These are phyloP conservation scores for Dothiorella sarmentorum DNA, from an alignment of 2,329 filamentous ascomycete genomes.

Conservation along the genomic window DNA sequence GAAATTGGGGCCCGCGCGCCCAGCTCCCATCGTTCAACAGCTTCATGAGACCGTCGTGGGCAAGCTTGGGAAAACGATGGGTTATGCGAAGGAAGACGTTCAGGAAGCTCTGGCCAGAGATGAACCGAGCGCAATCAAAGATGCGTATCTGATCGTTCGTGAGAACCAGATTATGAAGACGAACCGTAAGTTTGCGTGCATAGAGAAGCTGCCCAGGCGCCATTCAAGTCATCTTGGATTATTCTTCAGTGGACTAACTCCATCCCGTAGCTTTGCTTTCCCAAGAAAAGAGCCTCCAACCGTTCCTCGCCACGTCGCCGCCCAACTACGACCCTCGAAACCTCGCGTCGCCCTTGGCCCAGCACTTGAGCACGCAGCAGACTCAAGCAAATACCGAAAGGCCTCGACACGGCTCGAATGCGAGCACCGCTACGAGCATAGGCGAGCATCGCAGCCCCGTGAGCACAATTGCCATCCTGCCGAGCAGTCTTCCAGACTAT, in stretches of 20 bases:
- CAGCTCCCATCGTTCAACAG: conserved; percentile 77
- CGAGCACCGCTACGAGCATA: conserved; percentile 35
- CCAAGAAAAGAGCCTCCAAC: conserved; percentile 48
- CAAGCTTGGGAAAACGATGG: conserved; percentile 97
- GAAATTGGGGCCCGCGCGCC: conserved; percentile 69
- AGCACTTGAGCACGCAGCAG: conserved; percentile 31
- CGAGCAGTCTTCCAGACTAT: conserved; percentile 84
- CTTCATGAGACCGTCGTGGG: conserved; percentile 89
- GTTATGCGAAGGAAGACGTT: conserved; percentile 91
- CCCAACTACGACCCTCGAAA: conserved; percentile 47
- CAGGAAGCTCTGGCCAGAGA: conserved; percentile 88
- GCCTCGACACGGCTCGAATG: conserved; percentile 44
- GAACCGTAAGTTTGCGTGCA: conserved; percentile 66
- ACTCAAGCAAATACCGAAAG: conserved; percentile 35
- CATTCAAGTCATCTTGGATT: background rate
- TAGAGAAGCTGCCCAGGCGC: background rate
- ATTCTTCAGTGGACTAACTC: conserved; percentile 1
- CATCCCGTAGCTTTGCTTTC: conserved; percentile 50
- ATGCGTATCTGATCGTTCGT: conserved; percentile 95
- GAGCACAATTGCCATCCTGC: conserved; percentile 87
- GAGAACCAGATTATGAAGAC: conserved; percentile 97
- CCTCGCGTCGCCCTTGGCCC: conserved; percentile 33
- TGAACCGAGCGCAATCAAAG: conserved; percentile 96
- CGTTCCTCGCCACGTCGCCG: conserved; percentile 56
- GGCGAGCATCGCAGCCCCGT: conserved; percentile 42